Conservation (phyloP, 192 early-diverging fungal genomes). For the Coemansia sp. region DNA sequence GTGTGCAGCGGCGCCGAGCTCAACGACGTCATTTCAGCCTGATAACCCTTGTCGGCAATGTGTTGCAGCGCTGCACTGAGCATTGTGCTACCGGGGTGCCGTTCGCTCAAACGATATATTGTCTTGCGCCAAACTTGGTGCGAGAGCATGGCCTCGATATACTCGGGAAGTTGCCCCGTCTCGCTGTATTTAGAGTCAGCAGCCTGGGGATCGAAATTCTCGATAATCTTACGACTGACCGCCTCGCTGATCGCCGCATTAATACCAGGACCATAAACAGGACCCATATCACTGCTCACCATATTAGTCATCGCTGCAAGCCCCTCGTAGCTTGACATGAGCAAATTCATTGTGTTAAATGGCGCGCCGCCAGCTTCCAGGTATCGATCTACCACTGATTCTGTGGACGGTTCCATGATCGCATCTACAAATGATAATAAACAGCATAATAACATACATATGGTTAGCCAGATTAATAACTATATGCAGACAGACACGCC, state of each 20-base stretch:
- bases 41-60: slow-evolving; percentile 65
- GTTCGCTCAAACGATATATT: slow-evolving; percentile 67
- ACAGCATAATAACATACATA: not conserved
- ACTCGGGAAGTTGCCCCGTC: slow-evolving; percentile 57
- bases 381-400: slow-evolving; percentile 36
- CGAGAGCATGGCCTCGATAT: slow-evolving; percentile 60
- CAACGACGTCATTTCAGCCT: slow-evolving; percentile 65
- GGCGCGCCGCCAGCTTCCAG: slow-evolving; percentile 48
- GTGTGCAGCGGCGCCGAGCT: slow-evolving; percentile 68
- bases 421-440: slow-evolving; percentile 40
- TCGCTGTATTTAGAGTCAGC: slow-evolving; percentile 58
- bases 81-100: slow-evolving; percentile 62
- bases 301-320: slow-evolving; percentile 45
- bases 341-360: slow-evolving; percentile 44
- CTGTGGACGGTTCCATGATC: slow-evolving; percentile 50
- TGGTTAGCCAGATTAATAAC: not conserved
- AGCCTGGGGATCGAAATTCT: slow-evolving; percentile 60
- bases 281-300: slow-evolving; percentile 20
- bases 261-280: slow-evolving; percentile 8
- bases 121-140: slow-evolving; percentile 64
- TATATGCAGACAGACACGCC: not conserved
- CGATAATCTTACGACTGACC: slow-evolving; percentile 59
- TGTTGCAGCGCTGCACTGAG: slow-evolving; percentile 64
- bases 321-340: slow-evolving; percentile 48
- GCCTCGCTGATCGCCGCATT: slow-evolving; percentile 38